These are phyloP conservation scores for Prunus salicina DNA, from an alignment of 306 rosid genomes.

Conservation along the genomic window DNA sequence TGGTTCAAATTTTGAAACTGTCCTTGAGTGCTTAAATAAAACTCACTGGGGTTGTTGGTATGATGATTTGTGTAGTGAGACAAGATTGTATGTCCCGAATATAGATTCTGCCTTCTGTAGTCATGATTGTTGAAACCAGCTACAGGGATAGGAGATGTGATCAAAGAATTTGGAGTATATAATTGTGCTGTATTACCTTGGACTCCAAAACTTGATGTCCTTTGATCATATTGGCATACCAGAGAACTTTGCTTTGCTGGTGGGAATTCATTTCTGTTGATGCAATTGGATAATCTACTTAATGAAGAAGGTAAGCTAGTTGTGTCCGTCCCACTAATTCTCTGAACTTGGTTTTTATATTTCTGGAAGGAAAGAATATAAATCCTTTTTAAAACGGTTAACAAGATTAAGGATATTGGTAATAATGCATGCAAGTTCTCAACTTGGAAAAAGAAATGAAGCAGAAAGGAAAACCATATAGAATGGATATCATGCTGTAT, in stretches of 20 bases:
- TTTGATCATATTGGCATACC: not conserved
- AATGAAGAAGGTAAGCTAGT: not conserved
- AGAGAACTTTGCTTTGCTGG: constrained; percentile 6
- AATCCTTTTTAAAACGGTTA: not conserved
- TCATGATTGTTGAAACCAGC: constrained; percentile 7
- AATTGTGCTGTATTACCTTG: constrained; percentile 7
- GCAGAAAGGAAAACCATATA: not conserved
- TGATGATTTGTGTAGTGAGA: constrained; percentile 6
- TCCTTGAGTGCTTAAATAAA: not conserved
- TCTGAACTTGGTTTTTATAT: constrained; percentile 23
- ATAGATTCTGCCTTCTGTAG: not conserved
- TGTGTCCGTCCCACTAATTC: not conserved
- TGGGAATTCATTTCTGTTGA: constrained; percentile 4
- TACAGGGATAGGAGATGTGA: not conserved
- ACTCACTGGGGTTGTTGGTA: not conserved
- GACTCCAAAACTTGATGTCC: not conserved
- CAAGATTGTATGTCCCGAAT: not conserved
- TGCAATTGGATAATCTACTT: not conserved
- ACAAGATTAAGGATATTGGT: not conserved
- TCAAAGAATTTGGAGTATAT: not conserved
- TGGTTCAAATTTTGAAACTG: constrained; percentile 7
- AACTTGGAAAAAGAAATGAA: not conserved
- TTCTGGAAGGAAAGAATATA: constrained; percentile 24
- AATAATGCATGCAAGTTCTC: not conserved
- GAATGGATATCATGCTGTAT: too few species aligned